phyloP scores from a whole-genome alignment of 2,329 filamentous ascomycete genomes.

The Diaporthe batatas region DNA sequence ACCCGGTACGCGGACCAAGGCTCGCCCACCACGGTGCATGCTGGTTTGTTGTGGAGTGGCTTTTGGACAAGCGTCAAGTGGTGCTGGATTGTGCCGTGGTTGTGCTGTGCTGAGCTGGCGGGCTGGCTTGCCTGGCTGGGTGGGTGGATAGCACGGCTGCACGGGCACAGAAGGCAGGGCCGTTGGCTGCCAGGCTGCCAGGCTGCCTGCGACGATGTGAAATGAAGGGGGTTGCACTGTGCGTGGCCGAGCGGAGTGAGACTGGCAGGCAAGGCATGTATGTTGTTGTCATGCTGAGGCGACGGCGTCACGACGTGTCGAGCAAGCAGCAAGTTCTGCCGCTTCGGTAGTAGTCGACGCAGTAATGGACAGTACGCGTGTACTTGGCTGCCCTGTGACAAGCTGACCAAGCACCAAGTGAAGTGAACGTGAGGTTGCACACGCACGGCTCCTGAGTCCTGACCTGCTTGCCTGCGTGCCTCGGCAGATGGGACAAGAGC shows the following conservation, averaged over 20 bases:
- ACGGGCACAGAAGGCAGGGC: background rate
- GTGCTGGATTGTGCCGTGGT: background rate
- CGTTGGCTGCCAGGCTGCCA: background rate
- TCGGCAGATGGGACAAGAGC: background rate
- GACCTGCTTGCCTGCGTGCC: background rate
- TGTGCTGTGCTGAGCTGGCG: too few relatives aligned
- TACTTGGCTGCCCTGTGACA: background rate
- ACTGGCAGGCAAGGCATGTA: constrained; percentile 5
- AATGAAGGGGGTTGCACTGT: constrained; percentile 28
- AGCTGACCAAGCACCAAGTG: too few relatives aligned
- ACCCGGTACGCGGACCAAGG: constrained; percentile 12
- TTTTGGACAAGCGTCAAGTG: background rate
- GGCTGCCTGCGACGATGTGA: constrained; percentile 1
- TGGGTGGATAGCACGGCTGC: too few relatives aligned
- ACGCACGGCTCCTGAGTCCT: too few relatives aligned
- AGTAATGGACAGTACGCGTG: too few relatives aligned
- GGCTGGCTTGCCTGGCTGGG: too few relatives aligned
- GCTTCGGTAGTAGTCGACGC: background rate
- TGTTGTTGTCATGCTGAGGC: constrained; percentile 3
- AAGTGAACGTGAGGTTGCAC: too few relatives aligned
- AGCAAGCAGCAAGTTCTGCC: background rate
- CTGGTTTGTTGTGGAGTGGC: background rate
- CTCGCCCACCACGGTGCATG: background rate
- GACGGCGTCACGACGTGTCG: constrained; percentile 13
- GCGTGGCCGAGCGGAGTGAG: background rate